A percentile compares a stretch with the other conserved stretches of the same genome.
Evolutionary conservation across 345 rosid species (phyloP).

Genomic region (Camelina sativa): DNA sequence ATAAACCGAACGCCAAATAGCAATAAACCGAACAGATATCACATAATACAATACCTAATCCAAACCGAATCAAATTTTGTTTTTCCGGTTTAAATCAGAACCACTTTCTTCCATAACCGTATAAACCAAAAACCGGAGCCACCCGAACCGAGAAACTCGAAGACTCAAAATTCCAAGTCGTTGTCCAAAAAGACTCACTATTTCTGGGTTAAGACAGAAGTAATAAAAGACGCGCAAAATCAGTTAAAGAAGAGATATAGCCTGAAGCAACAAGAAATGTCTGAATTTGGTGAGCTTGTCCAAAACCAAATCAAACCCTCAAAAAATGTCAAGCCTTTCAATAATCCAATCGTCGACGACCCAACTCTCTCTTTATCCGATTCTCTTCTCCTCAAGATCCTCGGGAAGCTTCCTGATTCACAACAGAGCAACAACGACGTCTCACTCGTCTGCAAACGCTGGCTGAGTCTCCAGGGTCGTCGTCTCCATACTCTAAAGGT

Average conservation of each 20-base stretch:
- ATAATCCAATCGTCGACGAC: slow-evolving; percentile 42
- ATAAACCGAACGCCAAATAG: too few relatives aligned
- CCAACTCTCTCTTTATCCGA: slow-evolving; percentile 73
- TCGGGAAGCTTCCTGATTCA: slow-evolving; percentile 59
- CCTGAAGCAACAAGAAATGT: slow-evolving; percentile 20
- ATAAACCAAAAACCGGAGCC: neutral
- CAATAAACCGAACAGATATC: too few relatives aligned
- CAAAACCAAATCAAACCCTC: neutral
- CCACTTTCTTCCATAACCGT: neutral
- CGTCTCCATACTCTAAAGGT: slow-evolving; percentile 58
- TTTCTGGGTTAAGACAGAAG: neutral
- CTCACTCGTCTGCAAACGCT: slow-evolving; percentile 85
- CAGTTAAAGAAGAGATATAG: slow-evolving; percentile 2
- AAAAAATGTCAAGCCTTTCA: neutral
- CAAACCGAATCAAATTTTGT: too few relatives aligned
- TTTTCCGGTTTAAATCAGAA: neutral
- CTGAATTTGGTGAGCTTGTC: slow-evolving; percentile 1
- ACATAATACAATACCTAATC: too few relatives aligned
- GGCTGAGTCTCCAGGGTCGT: slow-evolving; percentile 81
- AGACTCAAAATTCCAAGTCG: neutral
- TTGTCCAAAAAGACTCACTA: slow-evolving; percentile 3
- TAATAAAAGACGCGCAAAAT: neutral
- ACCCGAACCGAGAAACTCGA: neutral
- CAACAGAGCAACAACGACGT: slow-evolving; percentile 54
- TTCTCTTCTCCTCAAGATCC: slow-evolving; percentile 71